phyloP scores from a whole-genome alignment of 83 land plant species.

The Picea abies region DNA sequence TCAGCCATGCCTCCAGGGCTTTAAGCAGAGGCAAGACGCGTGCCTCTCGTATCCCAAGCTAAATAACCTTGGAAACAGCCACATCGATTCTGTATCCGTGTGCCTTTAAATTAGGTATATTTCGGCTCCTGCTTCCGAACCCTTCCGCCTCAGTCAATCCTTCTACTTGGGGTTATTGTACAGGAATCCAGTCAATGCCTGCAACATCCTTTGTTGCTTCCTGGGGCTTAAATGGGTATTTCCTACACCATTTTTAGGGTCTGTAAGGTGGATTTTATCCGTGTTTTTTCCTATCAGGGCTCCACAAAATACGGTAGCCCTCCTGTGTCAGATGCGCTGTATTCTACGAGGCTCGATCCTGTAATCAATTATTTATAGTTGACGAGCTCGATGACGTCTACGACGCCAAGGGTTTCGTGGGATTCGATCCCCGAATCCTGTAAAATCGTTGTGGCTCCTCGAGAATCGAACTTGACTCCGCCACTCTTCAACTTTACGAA shows the following conservation, averaged over 20 bases:
- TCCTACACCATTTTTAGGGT: not conserved
- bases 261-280: not conserved
- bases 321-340: not conserved
- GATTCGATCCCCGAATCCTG: no score
- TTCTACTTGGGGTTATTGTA: no score
- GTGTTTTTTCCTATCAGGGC: not conserved
- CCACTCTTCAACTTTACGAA: no score
- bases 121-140: not conserved
- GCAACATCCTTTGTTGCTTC: not conserved
- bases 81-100: not conserved
- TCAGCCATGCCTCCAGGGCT: no score
- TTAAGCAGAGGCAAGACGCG: not conserved
- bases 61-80: not conserved
- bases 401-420: no score
- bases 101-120: not conserved
- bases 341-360: not conserved
- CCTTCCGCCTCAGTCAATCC: no score
- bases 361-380: not conserved
- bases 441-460: no score
- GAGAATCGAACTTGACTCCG: no score
- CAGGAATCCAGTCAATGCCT: no score
- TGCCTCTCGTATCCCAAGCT: not conserved
- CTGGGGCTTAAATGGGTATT: not conserved
- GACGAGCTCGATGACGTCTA: no score
- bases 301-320: not conserved